Percentiles rank a stretch among this genome's conserved stretches.
Evolutionary conservation across 225 moss, liverwort and hornwort species (phyloP).

Genomic region (Sphagnum contortum): DNA sequence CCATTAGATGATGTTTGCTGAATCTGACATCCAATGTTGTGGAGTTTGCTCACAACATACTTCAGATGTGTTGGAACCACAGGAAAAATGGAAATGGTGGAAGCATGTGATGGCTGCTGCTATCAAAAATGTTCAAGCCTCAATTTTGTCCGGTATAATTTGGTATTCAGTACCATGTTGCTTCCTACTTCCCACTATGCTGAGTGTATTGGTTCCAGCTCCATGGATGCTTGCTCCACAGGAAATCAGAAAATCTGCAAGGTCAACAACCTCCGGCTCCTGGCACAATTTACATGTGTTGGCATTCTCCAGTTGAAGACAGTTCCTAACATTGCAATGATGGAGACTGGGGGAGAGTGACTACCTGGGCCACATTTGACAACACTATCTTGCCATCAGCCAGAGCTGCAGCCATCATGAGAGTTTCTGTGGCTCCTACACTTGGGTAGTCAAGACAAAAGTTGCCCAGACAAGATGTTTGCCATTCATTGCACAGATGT

Average conservation of each 20-base stretch:
- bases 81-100: conserved; percentile 72
- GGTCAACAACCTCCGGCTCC: conserved; percentile 96
- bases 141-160: conserved; percentile 93
- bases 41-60: conserved; percentile 65
- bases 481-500: conserved; percentile 69
- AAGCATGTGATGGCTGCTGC: conserved; percentile 98
- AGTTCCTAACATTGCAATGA: too few relatives aligned
- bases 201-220: conserved; percentile 66
- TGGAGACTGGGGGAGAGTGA: neutral
- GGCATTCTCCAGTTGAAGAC: too few relatives aligned
- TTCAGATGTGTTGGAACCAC: conserved; percentile 70
- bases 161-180: conserved; percentile 69
- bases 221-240: conserved; percentile 83
- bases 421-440: conserved; percentile 96
- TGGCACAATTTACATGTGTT: conserved; percentile 5
- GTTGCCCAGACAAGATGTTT: conserved; percentile 68
- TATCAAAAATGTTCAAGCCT: conserved; percentile 88
- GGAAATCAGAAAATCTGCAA: conserved; percentile 82
- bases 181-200: conserved; percentile 61
- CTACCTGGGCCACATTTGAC: conserved; percentile 88
- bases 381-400: conserved; percentile 78
- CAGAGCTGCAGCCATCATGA: conserved; percentile 97
- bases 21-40: conserved; percentile 67
- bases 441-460: conserved; percentile 94
- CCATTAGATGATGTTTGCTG: conserved; percentile 62